phyloP scores from a whole-genome alignment of 345 rosid species.

The Eucalyptus sp. region DNA sequence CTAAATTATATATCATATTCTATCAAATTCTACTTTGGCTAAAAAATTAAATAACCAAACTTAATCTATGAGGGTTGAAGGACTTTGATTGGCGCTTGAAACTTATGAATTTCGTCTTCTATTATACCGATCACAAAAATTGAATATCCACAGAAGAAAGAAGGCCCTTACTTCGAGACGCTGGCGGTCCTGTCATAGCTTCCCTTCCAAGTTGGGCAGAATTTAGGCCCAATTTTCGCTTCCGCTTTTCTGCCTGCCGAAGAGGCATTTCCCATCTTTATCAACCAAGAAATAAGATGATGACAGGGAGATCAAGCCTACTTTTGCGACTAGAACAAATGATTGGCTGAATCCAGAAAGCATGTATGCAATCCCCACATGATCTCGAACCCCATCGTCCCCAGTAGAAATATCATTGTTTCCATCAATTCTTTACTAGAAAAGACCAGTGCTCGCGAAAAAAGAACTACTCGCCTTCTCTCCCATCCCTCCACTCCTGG shows the following conservation, averaged over 20 bases:
- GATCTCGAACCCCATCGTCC: not conserved
- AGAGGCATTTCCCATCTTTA: not conserved
- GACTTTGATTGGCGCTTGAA: not conserved
- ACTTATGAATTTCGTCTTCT: not conserved
- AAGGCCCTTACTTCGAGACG: not conserved
- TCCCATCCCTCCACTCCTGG: not conserved
- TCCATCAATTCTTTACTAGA: not conserved
- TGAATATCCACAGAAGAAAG: not conserved
- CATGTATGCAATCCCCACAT: not conserved
- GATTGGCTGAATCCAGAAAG: not conserved
- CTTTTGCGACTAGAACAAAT: not conserved
- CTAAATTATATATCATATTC: too few species aligned
- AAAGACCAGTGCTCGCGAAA: not conserved
- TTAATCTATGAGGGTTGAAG: rapidly evolving
- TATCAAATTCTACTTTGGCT: rapidly evolving
- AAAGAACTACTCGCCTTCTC: not conserved
- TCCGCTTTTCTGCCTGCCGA: not conserved
- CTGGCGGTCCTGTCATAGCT: not conserved
- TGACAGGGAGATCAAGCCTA: not conserved
- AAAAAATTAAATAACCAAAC: too few species aligned
- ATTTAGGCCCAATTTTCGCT: not conserved
- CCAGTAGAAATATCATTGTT: not conserved
- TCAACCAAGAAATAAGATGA: not conserved
- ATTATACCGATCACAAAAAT: too few species aligned
- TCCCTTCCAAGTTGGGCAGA: not conserved